Evolutionary conservation across 139 green algal genomes (phyloP).

Genomic region (Monoraphidium neglectum): DNA sequence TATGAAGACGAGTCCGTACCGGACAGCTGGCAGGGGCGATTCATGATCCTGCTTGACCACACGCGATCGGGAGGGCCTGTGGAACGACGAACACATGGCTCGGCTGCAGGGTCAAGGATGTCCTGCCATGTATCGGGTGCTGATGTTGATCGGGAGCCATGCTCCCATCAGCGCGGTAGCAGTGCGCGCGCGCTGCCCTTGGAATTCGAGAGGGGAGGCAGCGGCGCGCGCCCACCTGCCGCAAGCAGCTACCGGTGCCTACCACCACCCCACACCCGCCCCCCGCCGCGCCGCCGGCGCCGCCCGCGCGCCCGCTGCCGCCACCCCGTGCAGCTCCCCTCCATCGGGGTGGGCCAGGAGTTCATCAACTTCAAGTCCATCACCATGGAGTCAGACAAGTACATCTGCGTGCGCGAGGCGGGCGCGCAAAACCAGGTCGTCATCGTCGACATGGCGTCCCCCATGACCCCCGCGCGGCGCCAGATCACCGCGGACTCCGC

Average conservation of each 20-base stretch:
- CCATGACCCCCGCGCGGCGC: constrained; percentile 76
- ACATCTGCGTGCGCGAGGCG: constrained; percentile 96
- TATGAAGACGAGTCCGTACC: no score
- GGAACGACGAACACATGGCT: no score
- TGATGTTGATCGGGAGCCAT: no score
- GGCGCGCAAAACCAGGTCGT: constrained; percentile 69
- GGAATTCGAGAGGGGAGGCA: no score
- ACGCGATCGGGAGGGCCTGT: no score
- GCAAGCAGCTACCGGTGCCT: background rate
- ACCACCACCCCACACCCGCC: background rate
- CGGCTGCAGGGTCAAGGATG: no score
- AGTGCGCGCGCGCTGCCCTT: no score
- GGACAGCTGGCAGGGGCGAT: no score
- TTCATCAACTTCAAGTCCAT: constrained; percentile 98
- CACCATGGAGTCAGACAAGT: constrained; percentile 97
- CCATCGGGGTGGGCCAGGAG: constrained; percentile 84
- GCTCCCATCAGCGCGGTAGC: no score
- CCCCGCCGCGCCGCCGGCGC: background rate
- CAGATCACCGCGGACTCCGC: constrained; percentile 97
- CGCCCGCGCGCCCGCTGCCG: background rate
- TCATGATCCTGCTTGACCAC: no score
- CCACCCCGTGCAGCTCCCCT: constrained; percentile 87
- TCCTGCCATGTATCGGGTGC: no score
- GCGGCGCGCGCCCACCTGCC: no score
- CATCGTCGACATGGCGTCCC: constrained; percentile 94